Evolutionary conservation across 345 rosid species (phyloP).

Genomic region (Arabidopsis thaliana): TAIR10.1 NC_003071.7:18058001-18058500

Average conservation of each 20-base stretch:
- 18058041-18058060: slow-evolving; percentile 75
- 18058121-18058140: slow-evolving; percentile 64
- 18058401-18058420: not conserved
- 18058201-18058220: slow-evolving; percentile 39
- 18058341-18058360: slow-evolving; percentile 29
- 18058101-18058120: slow-evolving; percentile 73
- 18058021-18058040: slow-evolving; percentile 36
- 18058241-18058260: slow-evolving; percentile 2
- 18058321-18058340: not conserved
- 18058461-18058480: slow-evolving; percentile 25
- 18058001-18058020: not conserved
- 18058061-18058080: slow-evolving; percentile 73
- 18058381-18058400: slow-evolving; percentile 19
- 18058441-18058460: slow-evolving; percentile 32
- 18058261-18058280: slow-evolving; percentile 5
- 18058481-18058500: slow-evolving; percentile 13
- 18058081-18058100: slow-evolving; percentile 84
- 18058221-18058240: no score
- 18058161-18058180: slow-evolving; percentile 69
- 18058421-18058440: slow-evolving; percentile 19
- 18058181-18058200: slow-evolving; percentile 46
- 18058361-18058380: not conserved
- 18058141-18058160: slow-evolving; percentile 77
- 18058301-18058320: slow-evolving; percentile 27
- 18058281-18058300: slow-evolving; percentile 1